Base-by-base conservation (phyloP, 805 yeast genomes). In the Ogataea corticis region DNA sequence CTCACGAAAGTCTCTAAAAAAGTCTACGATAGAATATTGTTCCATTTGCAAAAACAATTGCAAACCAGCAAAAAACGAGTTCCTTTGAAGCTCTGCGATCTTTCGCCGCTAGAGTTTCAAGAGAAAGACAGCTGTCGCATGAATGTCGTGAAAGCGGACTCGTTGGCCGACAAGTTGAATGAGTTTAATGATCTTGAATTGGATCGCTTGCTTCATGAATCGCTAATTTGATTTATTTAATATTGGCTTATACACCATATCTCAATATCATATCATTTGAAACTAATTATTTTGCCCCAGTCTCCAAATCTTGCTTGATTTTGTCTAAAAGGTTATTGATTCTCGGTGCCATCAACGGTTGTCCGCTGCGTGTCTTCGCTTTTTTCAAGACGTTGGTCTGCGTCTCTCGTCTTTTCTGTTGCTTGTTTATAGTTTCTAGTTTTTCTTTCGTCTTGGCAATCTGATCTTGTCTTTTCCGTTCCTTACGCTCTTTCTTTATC, bases 261-360 rank as follows among this genome's bases (percentile, higher is more conserved):
- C 27, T 16, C 28, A 31, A 13, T 15, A 16, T 19, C 4, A 39
- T 28, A 18, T 10, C 4, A 15, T 3, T 29, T 16, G 7, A 27
- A 16, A 28, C 7, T 15, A 14, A 25, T 17, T 30, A 13, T 32
- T 32, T 33, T n/a, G n/a, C n/a, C 11, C 27, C 31, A n/a, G 15
- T 42, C 40, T 25, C 38, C 36, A 46, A 49, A 51, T 79, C 83
- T 23, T 66, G 66, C 58, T 79, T 82, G 49, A 91, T 87, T 64
- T 89, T 87, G 43, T 85, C 94, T 39, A 91, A 71, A 35, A 91
- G 69, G 55, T 81, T 79, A 45, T 80, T 83, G 46, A 91, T 87
- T 65, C 95, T 79, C 13, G 96, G 95, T 0, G 89, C 96, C 92
- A 91, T 87, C 36, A 79, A 66, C 2, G 97, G 97, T 63, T 91